Evolutionary conservation across 2,329 filamentous ascomycete genomes (phyloP).

Genomic region (Orbilia ellipsospora): DNA sequence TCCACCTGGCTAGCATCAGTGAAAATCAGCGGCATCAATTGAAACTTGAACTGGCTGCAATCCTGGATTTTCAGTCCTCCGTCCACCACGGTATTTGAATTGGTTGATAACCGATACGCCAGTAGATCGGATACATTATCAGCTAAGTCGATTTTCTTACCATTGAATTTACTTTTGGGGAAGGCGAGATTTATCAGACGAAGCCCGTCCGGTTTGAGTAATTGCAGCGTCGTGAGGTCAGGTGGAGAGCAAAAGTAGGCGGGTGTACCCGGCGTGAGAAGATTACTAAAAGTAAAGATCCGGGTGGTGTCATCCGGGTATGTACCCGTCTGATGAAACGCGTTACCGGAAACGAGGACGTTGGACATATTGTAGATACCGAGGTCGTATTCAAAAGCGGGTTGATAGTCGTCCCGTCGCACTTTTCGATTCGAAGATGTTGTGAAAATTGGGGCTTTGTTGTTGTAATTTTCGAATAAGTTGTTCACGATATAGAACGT

Average conservation of each 20-base stretch:
- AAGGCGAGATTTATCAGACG: constrained; percentile 32
- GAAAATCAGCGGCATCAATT: constrained; percentile 44
- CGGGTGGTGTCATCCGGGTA: constrained; percentile 47
- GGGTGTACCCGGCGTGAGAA: constrained; percentile 39
- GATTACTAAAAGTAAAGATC: constrained; percentile 55
- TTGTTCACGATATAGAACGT: constrained; percentile 56
- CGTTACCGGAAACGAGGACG: constrained; percentile 54
- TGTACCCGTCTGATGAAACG: constrained; percentile 45
- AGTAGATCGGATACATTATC: constrained; percentile 31
- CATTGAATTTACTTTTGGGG: constrained; percentile 45
- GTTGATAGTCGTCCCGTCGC: constrained; percentile 32
- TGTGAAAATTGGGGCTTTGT: constrained; percentile 50
- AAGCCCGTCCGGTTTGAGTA: constrained; percentile 34
- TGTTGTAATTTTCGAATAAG: constrained; percentile 53
- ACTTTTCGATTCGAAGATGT: constrained; percentile 1
- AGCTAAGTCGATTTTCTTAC: constrained; percentile 31
- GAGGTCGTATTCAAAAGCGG: constrained; percentile 54
- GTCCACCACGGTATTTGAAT: constrained; percentile 24
- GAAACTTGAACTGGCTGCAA: constrained; percentile 24
- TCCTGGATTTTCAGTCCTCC: constrained; percentile 33
- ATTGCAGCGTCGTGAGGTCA: constrained; percentile 22
- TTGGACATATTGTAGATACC: constrained; percentile 55
- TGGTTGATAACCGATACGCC: constrained; percentile 33
- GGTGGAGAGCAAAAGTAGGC: constrained; percentile 42
- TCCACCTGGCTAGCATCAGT: constrained; percentile 33